Evolutionary conservation across 2,329 filamentous ascomycete genomes (phyloP), one percentile per base, ranked within the genome.

Genomic region (Aspergillus fischeri): DNA sequence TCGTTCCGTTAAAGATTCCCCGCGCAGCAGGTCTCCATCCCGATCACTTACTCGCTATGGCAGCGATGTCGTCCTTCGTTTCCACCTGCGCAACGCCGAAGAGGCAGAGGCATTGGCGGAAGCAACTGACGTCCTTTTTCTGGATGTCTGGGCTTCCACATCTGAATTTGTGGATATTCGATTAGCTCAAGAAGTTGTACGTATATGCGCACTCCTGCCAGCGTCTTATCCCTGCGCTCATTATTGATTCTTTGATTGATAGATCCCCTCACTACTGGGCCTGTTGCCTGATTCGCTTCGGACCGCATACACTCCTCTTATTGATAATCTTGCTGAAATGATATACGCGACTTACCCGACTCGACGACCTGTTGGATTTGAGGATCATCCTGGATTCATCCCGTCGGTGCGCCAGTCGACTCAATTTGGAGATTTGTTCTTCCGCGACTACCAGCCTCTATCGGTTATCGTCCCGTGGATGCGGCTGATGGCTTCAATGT

Each of bases 81-180:
- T 97, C 81, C 91, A 89, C 67, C 78, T 97, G 55, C 86, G 83
- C 60, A 86, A 83, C 27, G 74, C 80, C 3, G 81, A 86, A 21
- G 90, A 96, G 68, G 87, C 90, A 57, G 75, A 77, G 35, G 87
- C 87, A 1, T 78, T 96, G 55, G 82, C 86, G n/a, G 83, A 89
- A 56, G 91, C 91, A 3, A 82, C 87, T 0, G 82, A 89, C 59
- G 84, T 86, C 20, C 82, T 97, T 25, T 88, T 94, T 65, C 80
- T 97, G 45, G 94, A 99, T 70, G 84, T 97, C 1, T 99, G 94
- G 94, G 88, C 90, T 24, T 91, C 90, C 64, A 89, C 87, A 5
- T 80, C 86, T 20, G 83, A 90, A 58, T 94, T 89, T 80, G 90
- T 94, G 27, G 94, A 99, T 71, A 87, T 97, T 53, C 83, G 91